phyloP scores from a whole-genome alignment of 2,329 filamentous ascomycete species.

The Spiromastix sp. region DNA sequence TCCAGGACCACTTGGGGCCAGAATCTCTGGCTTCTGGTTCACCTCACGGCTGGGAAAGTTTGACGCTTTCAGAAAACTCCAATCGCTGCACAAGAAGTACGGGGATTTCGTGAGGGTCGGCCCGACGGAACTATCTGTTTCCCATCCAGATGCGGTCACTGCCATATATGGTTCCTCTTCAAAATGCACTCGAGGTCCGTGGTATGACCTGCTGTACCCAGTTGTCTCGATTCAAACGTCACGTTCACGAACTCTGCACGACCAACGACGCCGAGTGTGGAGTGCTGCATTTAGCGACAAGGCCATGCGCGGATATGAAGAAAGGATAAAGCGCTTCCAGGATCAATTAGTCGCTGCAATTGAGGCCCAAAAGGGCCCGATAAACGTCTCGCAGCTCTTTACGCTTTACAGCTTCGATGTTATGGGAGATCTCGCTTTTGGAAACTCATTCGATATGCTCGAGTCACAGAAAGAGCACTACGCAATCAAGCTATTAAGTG shows the following conservation, averaged over 20 bases:
- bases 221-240: constrained; percentile 28
- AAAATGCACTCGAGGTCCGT: constrained; percentile 30
- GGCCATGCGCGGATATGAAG: constrained; percentile 32
- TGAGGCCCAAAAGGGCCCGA: constrained; percentile 10
- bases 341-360: constrained; percentile 15
- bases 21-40: constrained; percentile 22
- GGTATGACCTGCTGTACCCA: constrained; percentile 29
- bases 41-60: constrained; percentile 11
- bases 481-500: constrained; percentile 9
- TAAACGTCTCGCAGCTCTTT: constrained; percentile 32
- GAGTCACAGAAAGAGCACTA: constrained; percentile 19
- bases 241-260: constrained; percentile 27
- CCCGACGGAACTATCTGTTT: constrained; percentile 25
- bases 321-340: constrained; percentile 23
- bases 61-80: constrained; percentile 19
- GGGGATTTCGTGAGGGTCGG: constrained; percentile 28
- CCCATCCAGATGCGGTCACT: constrained; percentile 25
- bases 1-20: constrained; percentile 20
- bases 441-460: constrained; percentile 30
- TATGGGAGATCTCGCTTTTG: constrained; percentile 37
- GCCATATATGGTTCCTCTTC: constrained; percentile 28
- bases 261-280: constrained; percentile 32
- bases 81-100: constrained; percentile 23
- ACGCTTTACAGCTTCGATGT: constrained; percentile 36
- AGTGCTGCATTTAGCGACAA: constrained; percentile 31